Conservation (phyloP, 176 grass and related monocot species). For the Triticum aestivum region IWGSC_CS_RefSeq_v2.1 NC_057811.1:454786303-454786802, state of each 20-base stretch:
- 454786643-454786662: background rate
- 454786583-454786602: slow-evolving; percentile 14
- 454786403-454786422: background rate
- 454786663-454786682: background rate
- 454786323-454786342: slow-evolving; percentile 4
- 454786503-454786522: background rate
- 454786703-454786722: too few relatives aligned
- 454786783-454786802: too few relatives aligned
- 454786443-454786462: background rate
- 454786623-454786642: background rate
- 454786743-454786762: too few relatives aligned
- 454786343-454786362: background rate
- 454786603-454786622: background rate
- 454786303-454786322: background rate
- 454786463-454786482: background rate
- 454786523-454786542: background rate
- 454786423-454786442: background rate
- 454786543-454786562: background rate
- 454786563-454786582: background rate
- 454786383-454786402: too few relatives aligned
- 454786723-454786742: too few relatives aligned
- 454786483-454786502: background rate
- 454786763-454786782: too few relatives aligned
- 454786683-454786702: background rate
- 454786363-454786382: too few relatives aligned